phyloP scores from a whole-genome alignment of 139 green algal genomes.

The Chloropicon primus region DNA sequence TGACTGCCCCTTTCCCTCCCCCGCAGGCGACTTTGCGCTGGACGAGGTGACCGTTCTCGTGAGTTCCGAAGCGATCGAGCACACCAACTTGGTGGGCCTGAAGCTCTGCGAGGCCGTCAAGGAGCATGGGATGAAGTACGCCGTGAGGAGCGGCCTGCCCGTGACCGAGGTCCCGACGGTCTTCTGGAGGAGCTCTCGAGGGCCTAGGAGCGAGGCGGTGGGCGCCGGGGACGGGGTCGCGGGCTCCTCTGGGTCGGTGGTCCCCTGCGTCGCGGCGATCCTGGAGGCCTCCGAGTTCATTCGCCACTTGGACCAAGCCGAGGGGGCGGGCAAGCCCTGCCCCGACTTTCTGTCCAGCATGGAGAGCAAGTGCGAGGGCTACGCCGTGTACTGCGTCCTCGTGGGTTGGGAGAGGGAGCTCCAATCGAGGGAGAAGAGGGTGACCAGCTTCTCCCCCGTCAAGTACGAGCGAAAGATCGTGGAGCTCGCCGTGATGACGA shows the following conservation, averaged over 20 bases:
- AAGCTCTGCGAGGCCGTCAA: background rate
- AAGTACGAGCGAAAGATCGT: background rate
- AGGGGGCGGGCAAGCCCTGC: background rate
- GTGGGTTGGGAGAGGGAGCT: background rate
- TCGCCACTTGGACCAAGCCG: background rate
- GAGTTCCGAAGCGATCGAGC: background rate
- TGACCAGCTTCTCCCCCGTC: background rate
- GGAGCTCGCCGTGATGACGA: background rate
- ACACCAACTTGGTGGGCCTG: background rate
- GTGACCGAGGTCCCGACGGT: background rate
- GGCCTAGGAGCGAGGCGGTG: too few relatives aligned
- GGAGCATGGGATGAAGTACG: background rate
- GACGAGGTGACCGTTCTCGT: background rate
- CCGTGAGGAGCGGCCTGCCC: background rate
- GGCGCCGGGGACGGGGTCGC: too few relatives aligned
- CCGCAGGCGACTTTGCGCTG: background rate
- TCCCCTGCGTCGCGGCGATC: background rate
- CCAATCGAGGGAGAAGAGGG: background rate
- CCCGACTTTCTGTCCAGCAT: background rate
- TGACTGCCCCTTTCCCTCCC: too few relatives aligned
- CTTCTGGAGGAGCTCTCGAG: background rate
- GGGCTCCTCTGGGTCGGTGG: too few relatives aligned
- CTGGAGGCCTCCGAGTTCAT: background rate
- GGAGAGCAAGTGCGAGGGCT: background rate
- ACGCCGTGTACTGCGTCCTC: background rate